These are phyloP conservation scores for Podospora australis DNA, from an alignment of 495 filamentous ascomycete species.

Conservation along the genomic window DNA sequence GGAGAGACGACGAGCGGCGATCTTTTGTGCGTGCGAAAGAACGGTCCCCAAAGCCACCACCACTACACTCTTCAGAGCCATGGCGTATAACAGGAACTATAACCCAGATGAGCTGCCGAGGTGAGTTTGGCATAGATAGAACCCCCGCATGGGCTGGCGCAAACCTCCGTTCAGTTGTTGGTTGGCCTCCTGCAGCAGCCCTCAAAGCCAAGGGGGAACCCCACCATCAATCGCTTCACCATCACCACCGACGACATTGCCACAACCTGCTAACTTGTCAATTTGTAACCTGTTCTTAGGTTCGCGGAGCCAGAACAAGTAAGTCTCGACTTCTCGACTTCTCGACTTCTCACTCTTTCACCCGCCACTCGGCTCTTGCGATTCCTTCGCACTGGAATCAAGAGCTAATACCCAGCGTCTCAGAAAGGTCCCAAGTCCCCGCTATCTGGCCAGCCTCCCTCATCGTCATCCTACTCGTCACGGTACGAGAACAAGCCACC, in stretches of 20 bases:
- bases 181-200: constrained; percentile 1
- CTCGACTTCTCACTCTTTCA: constrained; percentile 1
- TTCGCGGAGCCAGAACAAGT: constrained; percentile 95
- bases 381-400: neutral
- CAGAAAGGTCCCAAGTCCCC: constrained; percentile 9
- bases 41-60: constrained; percentile 9
- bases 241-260: constrained; percentile 3
- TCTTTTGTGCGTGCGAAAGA: constrained; percentile 4
- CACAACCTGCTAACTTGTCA: constrained; percentile 16
- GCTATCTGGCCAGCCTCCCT: neutral
- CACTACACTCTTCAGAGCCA: constrained; percentile 32
- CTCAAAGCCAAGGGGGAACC: neutral
- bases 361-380: neutral
- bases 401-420: neutral
- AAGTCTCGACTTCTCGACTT: constrained; percentile 19
- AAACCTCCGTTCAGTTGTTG: constrained; percentile 2
- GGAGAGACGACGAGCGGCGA: constrained; percentile 15
- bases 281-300: constrained; percentile 40
- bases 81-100: constrained; percentile 91
- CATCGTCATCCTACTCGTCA: constrained; percentile 15
- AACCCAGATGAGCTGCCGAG: constrained; percentile 97
- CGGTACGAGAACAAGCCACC: constrained; percentile 37
- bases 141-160: neutral
- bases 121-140: constrained; percentile 47
- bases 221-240: neutral